Evolutionary conservation across 2,329 filamentous ascomycete species (phyloP).

Genomic region (Domatiomyces catenatus): DNA sequence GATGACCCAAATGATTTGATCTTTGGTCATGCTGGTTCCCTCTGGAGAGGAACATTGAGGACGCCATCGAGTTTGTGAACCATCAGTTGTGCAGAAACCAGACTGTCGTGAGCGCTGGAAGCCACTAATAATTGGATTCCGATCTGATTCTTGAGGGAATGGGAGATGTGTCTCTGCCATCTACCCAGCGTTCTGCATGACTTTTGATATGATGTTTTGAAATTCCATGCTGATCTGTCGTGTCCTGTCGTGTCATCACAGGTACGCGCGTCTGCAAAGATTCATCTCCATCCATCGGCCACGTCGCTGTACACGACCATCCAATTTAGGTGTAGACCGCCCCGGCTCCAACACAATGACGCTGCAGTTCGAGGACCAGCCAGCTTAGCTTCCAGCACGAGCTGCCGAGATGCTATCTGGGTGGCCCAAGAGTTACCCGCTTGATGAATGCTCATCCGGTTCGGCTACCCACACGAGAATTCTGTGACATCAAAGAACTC

Average conservation of each 20-base stretch:
- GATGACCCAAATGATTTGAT: neutral
- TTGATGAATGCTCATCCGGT: neutral
- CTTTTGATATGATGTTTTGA: neutral
- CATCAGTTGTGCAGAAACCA: neutral
- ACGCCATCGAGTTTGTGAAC: neutral
- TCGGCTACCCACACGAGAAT: neutral
- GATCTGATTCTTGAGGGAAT: neutral
- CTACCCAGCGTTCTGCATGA: neutral
- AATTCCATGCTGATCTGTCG: neutral
- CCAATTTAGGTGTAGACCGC: too few species aligned
- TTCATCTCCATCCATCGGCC: too few species aligned
- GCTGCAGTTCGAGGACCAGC: neutral
- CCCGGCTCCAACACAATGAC: too few species aligned
- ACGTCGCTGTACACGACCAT: too few species aligned
- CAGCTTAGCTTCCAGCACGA: neutral
- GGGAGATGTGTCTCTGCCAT: neutral
- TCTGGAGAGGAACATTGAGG: neutral
- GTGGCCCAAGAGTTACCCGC: neutral
- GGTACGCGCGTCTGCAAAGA: too few species aligned
- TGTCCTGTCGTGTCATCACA: too few species aligned
- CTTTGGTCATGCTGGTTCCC: neutral
- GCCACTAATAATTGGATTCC: neutral
- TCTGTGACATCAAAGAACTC: neutral
- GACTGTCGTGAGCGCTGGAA: neutral
- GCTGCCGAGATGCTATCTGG: neutral